Percentiles rank a stretch among this genome's conserved stretches.
Conservation (phyloP, 768 basidiomycete species). For the Auriscalpium vulgare region DNA sequence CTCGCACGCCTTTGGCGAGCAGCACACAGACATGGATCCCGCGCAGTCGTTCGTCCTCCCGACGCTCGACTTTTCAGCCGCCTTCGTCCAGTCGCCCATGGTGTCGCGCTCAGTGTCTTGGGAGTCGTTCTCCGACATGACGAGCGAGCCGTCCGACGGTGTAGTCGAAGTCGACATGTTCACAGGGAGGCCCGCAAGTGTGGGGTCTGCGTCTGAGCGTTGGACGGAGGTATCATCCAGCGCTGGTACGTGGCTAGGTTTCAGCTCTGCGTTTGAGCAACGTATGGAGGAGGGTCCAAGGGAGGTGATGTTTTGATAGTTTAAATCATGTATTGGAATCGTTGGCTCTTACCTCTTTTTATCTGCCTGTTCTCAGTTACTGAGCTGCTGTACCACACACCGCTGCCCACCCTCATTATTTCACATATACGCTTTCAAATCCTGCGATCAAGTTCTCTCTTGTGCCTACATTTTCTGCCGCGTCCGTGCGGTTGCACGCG, state of each 20-base stretch:
- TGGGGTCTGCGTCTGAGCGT: constrained; percentile 9
- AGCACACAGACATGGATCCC: constrained; percentile 36
- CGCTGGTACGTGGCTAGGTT: constrained; percentile 29
- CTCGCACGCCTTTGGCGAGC: neutral
- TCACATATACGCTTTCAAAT: too few relatives aligned
- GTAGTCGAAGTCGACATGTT: constrained; percentile 2
- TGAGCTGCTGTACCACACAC: too few relatives aligned
- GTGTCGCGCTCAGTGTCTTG: constrained; percentile 5
- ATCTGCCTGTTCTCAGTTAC: too few relatives aligned
- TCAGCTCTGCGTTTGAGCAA: constrained; percentile 32
- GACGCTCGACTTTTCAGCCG: constrained; percentile 60
- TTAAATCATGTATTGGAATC: neutral
- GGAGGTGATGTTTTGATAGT: constrained; percentile 17
- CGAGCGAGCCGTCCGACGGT: neutral
- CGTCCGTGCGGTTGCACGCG: too few relatives aligned
- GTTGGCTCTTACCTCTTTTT: too few relatives aligned
- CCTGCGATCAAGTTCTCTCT: too few relatives aligned
- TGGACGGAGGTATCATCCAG: constrained; percentile 1
- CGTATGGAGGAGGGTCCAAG: constrained; percentile 17
- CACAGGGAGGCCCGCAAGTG: constrained; percentile 4
- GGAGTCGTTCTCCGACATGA: constrained; percentile 3
- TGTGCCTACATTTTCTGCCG: too few relatives aligned
- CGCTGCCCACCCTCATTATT: too few relatives aligned
- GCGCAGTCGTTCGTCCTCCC: constrained; percentile 69
- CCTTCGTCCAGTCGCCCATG: constrained; percentile 9